Percentiles rank a stretch among this genome's conserved stretches.
Conservation (phyloP, 768 basidiomycete genomes). For the Roridomyces roridus region DNA sequence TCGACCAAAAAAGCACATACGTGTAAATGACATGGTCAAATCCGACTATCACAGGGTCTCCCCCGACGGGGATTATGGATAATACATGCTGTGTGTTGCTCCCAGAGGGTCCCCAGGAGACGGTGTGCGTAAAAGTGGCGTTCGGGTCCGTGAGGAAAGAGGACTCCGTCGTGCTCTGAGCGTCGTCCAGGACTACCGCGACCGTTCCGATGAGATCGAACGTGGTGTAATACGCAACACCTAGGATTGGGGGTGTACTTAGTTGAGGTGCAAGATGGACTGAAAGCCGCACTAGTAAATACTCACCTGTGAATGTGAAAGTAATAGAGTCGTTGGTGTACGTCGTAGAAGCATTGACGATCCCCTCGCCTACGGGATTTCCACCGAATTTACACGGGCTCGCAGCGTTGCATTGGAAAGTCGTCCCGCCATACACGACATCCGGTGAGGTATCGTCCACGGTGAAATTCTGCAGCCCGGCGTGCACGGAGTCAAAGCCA, state of each 20-base stretch:
- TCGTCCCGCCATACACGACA: not conserved
- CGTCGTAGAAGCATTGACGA: not conserved
- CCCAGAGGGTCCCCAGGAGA: too few relatives aligned
- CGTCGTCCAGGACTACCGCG: not conserved
- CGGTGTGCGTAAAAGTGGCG: too few relatives aligned
- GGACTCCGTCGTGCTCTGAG: too few relatives aligned
- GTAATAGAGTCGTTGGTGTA: not conserved
- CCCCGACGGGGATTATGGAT: too few relatives aligned
- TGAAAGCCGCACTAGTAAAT: too few relatives aligned
- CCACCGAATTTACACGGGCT: not conserved
- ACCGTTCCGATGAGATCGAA: not conserved
- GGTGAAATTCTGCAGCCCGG: constrained; percentile 3
- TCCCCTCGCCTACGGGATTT: not conserved
- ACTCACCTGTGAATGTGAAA: not conserved
- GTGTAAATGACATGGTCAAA: constrained; percentile 1
- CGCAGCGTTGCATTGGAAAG: not conserved
- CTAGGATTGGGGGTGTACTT: not conserved
- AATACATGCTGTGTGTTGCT: too few relatives aligned
- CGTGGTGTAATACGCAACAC: not conserved
- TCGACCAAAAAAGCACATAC: not conserved
- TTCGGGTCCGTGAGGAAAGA: too few relatives aligned
- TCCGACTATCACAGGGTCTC: too few relatives aligned
- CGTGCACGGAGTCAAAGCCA: too few relatives aligned
- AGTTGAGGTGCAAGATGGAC: too few relatives aligned
- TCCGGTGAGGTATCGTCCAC: constrained; percentile 6